A percentile compares a stretch with the other conserved stretches of the same genome.
Evolutionary conservation across 352 stramenopile genomes (phyloP).

Genomic region (Pythium plurisporium): DNA sequence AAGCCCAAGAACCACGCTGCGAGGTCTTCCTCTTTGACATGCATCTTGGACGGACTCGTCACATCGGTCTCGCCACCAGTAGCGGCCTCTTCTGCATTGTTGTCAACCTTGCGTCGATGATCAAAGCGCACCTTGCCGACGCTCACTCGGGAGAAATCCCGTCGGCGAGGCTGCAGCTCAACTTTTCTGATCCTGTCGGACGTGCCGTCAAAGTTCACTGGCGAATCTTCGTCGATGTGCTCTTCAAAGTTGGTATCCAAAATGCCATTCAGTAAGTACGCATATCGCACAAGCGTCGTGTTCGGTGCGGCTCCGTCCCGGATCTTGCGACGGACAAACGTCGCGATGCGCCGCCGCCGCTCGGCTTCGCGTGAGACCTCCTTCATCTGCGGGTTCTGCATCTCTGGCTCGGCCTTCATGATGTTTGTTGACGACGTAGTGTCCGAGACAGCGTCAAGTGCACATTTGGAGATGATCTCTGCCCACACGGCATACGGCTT

Average conservation of each 20-base stretch:
- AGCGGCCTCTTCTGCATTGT: constrained; percentile 7
- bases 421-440: background rate
- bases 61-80: background rate
- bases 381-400: constrained; percentile 12
- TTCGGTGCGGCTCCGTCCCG: constrained; percentile 57
- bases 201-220: background rate
- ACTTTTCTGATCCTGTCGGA: no score
- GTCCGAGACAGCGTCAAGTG: constrained; percentile 27
- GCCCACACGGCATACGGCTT: constrained; percentile 81
- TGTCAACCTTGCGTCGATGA: background rate
- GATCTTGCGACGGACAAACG: constrained; percentile 63
- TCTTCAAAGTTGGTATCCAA: constrained; percentile 70
- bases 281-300: constrained; percentile 59
- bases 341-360: constrained; percentile 44
- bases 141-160: background rate
- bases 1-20: constrained; percentile 65
- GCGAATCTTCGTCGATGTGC: constrained; percentile 27
- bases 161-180: background rate
- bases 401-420: constrained; percentile 1
- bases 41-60: constrained; percentile 21
- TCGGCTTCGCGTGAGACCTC: constrained; percentile 34
- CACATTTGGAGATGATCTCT: constrained; percentile 68
- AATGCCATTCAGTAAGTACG: constrained; percentile 53
- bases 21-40: constrained; percentile 64
- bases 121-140: background rate